Conservation (phyloP, 2,329 filamentous ascomycete species). For the Phialemoniopsis sp. region DNA sequence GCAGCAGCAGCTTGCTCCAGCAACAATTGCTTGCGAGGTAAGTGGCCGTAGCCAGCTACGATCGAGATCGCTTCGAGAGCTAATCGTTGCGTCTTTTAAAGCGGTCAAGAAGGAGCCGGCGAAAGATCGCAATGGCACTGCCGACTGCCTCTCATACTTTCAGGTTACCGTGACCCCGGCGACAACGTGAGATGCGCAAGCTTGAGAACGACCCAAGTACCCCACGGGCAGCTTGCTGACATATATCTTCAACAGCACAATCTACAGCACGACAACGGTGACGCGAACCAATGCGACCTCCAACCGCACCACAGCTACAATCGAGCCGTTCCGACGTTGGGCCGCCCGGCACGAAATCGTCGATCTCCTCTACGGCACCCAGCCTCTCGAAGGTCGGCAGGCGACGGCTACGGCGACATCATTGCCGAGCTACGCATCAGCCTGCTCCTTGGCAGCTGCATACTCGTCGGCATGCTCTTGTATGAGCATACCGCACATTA, state of each 20-base stretch:
- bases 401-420: constrained; percentile 2
- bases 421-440: constrained; percentile 5
- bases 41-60: background rate
- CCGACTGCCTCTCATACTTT: constrained; percentile 8
- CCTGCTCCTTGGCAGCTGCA: constrained; percentile 8
- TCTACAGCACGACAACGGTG: constrained; percentile 1
- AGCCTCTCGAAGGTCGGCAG: constrained; percentile 2
- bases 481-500: constrained; percentile 8
- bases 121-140: constrained; percentile 5
- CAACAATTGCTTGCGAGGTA: constrained; percentile 6
- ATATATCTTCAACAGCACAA: constrained; percentile 1
- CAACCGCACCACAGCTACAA: background rate
- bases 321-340: constrained; percentile 4
- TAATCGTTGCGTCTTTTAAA: background rate
- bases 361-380: constrained; percentile 1
- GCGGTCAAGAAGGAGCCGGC: constrained; percentile 1
- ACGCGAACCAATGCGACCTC: background rate
- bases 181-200: constrained; percentile 1
- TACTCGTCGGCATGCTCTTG: constrained; percentile 14
- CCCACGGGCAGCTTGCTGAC: background rate
- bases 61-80: no score
- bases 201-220: background rate
- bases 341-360: constrained; percentile 2
- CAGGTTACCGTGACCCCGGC: constrained; percentile 5
- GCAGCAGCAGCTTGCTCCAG: constrained; percentile 1